Evolutionary conservation across 768 basidiomycete species (phyloP).

Genomic region (Leccinum subgranulosum): DNA sequence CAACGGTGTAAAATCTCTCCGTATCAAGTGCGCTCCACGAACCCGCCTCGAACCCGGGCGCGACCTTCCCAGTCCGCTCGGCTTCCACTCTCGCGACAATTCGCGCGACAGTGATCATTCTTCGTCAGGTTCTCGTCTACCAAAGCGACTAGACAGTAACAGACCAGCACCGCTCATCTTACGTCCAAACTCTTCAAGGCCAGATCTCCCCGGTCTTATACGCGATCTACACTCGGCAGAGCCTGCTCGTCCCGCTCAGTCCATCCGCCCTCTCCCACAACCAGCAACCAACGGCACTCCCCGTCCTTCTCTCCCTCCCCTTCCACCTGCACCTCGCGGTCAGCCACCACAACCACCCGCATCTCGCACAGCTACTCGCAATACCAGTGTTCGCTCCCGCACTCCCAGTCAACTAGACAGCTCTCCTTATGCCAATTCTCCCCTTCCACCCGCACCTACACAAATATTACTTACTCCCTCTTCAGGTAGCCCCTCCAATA

Average conservation of each 20-base stretch:
- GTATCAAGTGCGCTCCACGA: conserved; percentile 49
- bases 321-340: conserved; percentile 65
- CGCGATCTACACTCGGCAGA: conserved; percentile 58
- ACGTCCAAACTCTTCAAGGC: conserved; percentile 46
- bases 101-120: conserved; percentile 26
- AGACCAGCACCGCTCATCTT: conserved; percentile 85
- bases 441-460: conserved; percentile 41
- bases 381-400: conserved; percentile 35
- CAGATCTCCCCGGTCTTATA: conserved; percentile 71
- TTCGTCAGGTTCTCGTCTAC: conserved; percentile 29
- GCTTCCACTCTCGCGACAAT: conserved; percentile 20
- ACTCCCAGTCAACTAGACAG: conserved; percentile 60
- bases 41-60: neutral
- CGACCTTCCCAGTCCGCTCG: neutral
- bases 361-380: conserved; percentile 30
- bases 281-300: conserved; percentile 23
- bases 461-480: conserved; percentile 43
- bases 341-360: conserved; percentile 55
- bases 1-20: conserved; percentile 76
- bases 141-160: conserved; percentile 53
- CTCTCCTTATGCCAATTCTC: conserved; percentile 41
- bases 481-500: conserved; percentile 29
- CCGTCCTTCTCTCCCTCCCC: conserved; percentile 57
- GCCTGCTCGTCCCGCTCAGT: conserved; percentile 35
- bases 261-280: conserved; percentile 32